Evolutionary conservation across 345 rosid species (phyloP).

Genomic region (Zanthoxylum bungeanum): DNA sequence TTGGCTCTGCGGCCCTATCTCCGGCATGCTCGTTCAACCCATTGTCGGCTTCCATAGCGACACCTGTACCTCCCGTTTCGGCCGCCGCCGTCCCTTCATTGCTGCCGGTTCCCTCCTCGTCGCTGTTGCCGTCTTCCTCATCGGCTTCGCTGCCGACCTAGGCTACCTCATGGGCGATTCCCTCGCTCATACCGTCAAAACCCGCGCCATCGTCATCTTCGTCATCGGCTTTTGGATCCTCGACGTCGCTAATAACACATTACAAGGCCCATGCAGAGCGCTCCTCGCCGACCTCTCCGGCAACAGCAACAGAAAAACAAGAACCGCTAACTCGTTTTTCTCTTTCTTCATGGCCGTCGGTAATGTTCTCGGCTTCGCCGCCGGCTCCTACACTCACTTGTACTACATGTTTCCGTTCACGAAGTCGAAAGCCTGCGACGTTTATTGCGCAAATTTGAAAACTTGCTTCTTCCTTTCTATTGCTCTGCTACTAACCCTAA

Average conservation of each 20-base stretch:
- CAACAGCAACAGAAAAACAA: slow-evolving; percentile 41
- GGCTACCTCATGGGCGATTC: slow-evolving; percentile 62
- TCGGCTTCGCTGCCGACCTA: slow-evolving; percentile 80
- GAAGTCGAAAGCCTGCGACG: slow-evolving; percentile 58
- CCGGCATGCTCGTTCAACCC: slow-evolving; percentile 90
- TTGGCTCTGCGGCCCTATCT: slow-evolving; percentile 93
- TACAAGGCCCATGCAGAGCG: slow-evolving; percentile 86
- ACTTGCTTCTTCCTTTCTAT: slow-evolving; percentile 72
- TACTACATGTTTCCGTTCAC: slow-evolving; percentile 66
- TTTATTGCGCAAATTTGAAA: slow-evolving; percentile 86
- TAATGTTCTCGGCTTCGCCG: slow-evolving; percentile 74
- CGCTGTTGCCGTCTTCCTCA: slow-evolving; percentile 58
- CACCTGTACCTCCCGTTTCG: slow-evolving; percentile 64
- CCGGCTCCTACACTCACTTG: slow-evolving; percentile 59
- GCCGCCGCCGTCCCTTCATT: slow-evolving; percentile 91
- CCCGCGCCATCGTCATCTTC: slow-evolving; percentile 66
- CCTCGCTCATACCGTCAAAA: slow-evolving; percentile 27
- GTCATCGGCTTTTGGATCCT: slow-evolving; percentile 85
- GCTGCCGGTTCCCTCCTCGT: slow-evolving; percentile 53
- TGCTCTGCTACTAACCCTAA: slow-evolving; percentile 39
- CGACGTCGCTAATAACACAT: slow-evolving; percentile 84
- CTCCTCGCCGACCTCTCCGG: slow-evolving; percentile 80
- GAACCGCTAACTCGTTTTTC: slow-evolving; percentile 57
- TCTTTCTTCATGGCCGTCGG: slow-evolving; percentile 96
- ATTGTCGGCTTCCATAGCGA: slow-evolving; percentile 82